These are phyloP conservation scores for Candida morakotiae DNA, from an alignment of 805 yeast species.

Conservation along the genomic window DNA sequence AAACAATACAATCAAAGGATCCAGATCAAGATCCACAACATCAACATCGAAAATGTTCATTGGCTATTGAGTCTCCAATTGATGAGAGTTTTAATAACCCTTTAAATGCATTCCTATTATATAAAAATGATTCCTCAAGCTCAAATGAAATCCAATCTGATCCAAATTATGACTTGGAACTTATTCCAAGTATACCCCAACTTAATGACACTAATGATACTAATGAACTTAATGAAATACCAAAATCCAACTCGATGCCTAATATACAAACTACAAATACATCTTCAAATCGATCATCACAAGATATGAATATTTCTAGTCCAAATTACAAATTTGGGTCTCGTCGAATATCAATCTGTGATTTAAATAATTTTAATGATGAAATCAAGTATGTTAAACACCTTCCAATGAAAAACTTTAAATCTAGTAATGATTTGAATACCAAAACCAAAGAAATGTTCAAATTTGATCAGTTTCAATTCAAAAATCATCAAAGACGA, in stretches of 20 bases:
- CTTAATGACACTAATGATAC: neutral
- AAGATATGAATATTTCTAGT: too few species aligned
- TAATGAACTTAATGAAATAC: neutral
- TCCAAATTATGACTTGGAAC: neutral
- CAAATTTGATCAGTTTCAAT: slow-evolving; percentile 1
- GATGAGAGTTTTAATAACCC: slow-evolving; percentile 12
- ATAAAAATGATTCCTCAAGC: slow-evolving; percentile 3
- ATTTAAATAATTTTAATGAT: slow-evolving; percentile 11
- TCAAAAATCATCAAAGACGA: slow-evolving; percentile 37
- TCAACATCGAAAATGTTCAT: slow-evolving; percentile 11
- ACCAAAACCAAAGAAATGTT: slow-evolving; percentile 1
- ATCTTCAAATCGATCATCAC: too few species aligned
- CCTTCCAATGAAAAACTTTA: neutral
- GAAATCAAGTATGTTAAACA: slow-evolving; percentile 5
- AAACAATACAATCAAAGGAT: too few species aligned
- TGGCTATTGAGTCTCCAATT: slow-evolving; percentile 13
- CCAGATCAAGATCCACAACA: too few species aligned
- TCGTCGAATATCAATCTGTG: slow-evolving; percentile 15
- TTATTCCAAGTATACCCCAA: too few species aligned
- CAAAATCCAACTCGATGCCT: neutral
- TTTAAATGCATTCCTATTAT: slow-evolving; percentile 18
- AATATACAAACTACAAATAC: too few species aligned
- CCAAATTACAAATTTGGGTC: too few species aligned
- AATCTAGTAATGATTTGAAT: neutral
- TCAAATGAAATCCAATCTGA: neutral